Evolutionary conservation across 169 alveolate genomes (phyloP), one percentile per base, ranked within the genome.

Genomic region (Cytauxzoon felis): DNA sequence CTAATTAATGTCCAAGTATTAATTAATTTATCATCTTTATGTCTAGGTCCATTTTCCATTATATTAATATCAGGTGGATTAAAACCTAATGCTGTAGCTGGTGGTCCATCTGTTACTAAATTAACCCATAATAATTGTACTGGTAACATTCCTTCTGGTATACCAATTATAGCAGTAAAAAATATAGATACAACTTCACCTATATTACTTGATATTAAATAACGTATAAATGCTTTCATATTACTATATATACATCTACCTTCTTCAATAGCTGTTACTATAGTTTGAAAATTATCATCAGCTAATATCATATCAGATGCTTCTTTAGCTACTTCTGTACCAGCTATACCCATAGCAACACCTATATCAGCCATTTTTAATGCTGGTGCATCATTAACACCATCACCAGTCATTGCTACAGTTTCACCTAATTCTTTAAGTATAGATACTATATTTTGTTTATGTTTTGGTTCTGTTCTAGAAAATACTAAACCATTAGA

Each of bases 371-470:
- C 99, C 87, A 94, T 92, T 87, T 96, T 95, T 41, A 97, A 70
- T 1, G 99, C 99, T 8, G 99, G 99, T 13, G 99, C 99, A 78
- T 98, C 99, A 83, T 98, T 98, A 19, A 97, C 99, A 19, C 99
- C 99, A 82, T 98, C 99, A 5, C 98, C 98, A 48, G 98, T 94
- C 98, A 95, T 93, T 18, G 98, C 98, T 16, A 94, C 95, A 8
- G 96, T 94, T 76, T 95, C 96, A 30, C 98, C 98, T 58, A 94
- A 51, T 57, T 89, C 92, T 85, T 91, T 93, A 50, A 98, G 87
- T 26, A 95, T 78, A 52, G 93, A 84, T 11, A 98, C 99, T 26
- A 98, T 91, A 26, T 91, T 93, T 81, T 97, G 96, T 82, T 98
- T 98, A 89, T 97, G 99, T 63, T 92, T 79, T 38, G 99, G 99